phyloP scores from a whole-genome alignment of 306 rosid genomes.

The Glycine tomentella region DNA sequence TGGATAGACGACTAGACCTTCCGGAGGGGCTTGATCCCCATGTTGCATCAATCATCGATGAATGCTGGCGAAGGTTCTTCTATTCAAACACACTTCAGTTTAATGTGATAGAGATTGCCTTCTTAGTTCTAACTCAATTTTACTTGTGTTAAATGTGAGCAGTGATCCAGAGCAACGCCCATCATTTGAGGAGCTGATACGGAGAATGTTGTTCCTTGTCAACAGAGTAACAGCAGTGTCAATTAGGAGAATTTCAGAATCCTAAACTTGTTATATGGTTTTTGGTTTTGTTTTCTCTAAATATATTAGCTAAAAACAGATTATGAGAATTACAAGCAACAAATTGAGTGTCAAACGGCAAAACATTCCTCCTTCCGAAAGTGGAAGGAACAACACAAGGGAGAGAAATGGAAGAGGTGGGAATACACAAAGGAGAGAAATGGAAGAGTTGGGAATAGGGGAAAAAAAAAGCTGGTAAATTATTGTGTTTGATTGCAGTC shows the following conservation, averaged over 20 bases:
- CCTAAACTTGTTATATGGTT: slow-evolving; percentile 34
- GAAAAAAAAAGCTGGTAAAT: not conserved
- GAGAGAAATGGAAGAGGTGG: not conserved
- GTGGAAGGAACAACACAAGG: not conserved
- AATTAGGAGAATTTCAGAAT: slow-evolving; percentile 48
- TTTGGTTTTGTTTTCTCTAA: slow-evolving; percentile 22
- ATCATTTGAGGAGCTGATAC: slow-evolving; percentile 73
- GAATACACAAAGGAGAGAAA: not conserved
- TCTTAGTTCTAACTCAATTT: slow-evolving; percentile 26
- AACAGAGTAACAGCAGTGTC: slow-evolving; percentile 50
- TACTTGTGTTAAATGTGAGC: slow-evolving; percentile 44
- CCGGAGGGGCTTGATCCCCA: slow-evolving; percentile 73
- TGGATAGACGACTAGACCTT: slow-evolving; percentile 78
- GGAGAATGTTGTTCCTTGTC: slow-evolving; percentile 54
- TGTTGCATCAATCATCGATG: slow-evolving; percentile 62
- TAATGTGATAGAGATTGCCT: slow-evolving; percentile 12
- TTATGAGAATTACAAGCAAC: slow-evolving; percentile 7
- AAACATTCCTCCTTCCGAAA: not conserved
- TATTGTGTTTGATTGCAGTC: not conserved
- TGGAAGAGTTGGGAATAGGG: no score
- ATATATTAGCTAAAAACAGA: slow-evolving; percentile 1
- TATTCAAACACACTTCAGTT: not conserved
- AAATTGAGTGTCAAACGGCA: slow-evolving; percentile 18
- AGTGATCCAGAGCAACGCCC: slow-evolving; percentile 78
- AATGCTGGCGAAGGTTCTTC: slow-evolving; percentile 76